Conservation (phyloP, 2,329 filamentous ascomycete genomes). For the Talaromyces islandicus region DNA sequence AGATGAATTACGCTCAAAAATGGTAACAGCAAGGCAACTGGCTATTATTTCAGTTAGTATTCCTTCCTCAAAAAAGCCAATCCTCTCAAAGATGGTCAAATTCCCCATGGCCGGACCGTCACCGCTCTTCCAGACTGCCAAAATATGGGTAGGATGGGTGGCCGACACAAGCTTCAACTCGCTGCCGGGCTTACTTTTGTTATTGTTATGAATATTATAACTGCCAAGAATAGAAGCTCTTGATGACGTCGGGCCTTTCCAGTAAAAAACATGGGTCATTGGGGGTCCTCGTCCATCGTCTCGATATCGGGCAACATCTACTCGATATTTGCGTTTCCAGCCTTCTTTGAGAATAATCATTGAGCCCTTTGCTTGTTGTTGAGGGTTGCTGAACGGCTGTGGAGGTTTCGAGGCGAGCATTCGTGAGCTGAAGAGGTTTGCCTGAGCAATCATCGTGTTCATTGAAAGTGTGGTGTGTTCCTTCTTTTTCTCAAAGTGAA, state of each 20-base stretch:
- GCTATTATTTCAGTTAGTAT: slow-evolving; percentile 9
- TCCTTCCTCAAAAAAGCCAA: slow-evolving; percentile 7
- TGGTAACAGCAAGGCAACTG: slow-evolving; percentile 11
- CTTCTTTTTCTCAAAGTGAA: background rate
- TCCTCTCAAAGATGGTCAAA: slow-evolving; percentile 7
- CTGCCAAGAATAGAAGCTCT: background rate
- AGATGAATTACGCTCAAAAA: slow-evolving; percentile 10
- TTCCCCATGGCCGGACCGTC: slow-evolving; percentile 1
- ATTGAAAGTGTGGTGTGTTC: background rate
- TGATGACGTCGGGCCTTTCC: slow-evolving; percentile 5
- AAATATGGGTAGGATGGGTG: slow-evolving; percentile 3
- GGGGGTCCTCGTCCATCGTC: background rate
- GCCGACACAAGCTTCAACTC: slow-evolving; percentile 11
- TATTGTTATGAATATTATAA: background rate
- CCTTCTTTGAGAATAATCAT: background rate
- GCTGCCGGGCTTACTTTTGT: background rate
- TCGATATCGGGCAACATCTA: background rate
- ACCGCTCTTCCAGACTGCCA: slow-evolving; percentile 13
- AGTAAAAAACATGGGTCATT: background rate
- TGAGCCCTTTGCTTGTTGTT: background rate
- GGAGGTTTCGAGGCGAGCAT: background rate
- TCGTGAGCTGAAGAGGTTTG: background rate
- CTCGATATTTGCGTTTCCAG: slow-evolving; percentile 2
- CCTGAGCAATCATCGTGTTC: background rate
- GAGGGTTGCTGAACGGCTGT: background rate